Conservation (phyloP, 2,329 filamentous ascomycete species). For the Aspergillus fischeri region DNA sequence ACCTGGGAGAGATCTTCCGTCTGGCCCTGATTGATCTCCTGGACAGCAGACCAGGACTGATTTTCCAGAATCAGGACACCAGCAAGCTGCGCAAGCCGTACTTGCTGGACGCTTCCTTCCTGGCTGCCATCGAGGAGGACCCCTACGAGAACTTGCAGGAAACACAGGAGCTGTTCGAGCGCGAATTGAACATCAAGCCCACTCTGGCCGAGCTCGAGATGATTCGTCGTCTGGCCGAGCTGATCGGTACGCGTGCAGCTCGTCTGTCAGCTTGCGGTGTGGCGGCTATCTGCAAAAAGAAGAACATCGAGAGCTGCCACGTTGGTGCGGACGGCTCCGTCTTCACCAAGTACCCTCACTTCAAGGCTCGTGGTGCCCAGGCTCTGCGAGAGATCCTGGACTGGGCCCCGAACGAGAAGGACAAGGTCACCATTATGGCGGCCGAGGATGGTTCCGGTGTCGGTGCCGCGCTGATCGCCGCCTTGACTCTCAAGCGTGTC, state of each 20-base stretch:
- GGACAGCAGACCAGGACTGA: constrained; percentile 66
- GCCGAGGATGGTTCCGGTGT: constrained; percentile 97
- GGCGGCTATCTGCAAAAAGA: constrained; percentile 95
- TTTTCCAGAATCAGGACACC: constrained; percentile 83
- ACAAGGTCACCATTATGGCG: constrained; percentile 80
- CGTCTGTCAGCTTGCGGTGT: constrained; percentile 92
- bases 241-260: constrained; percentile 91
- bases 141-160: constrained; percentile 93
- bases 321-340: constrained; percentile 96
- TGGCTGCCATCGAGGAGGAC: constrained; percentile 90
- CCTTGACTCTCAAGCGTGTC: constrained; percentile 60
- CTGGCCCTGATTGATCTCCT: constrained; percentile 80
- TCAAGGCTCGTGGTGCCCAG: constrained; percentile 79
- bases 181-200: constrained; percentile 66
- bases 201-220: constrained; percentile 81
- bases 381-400: constrained; percentile 93
- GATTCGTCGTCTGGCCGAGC: constrained; percentile 79
- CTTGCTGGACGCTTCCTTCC: constrained; percentile 85
- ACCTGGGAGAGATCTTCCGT: constrained; percentile 91
- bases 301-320: constrained; percentile 80
- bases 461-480: constrained; percentile 91
- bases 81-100: constrained; percentile 79
- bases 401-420: constrained; percentile 80
- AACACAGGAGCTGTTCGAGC: constrained; percentile 75
- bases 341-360: constrained; percentile 99